A percentile compares a stretch with the other conserved stretches of the same genome.
Evolutionary conservation across 257 asterid species (phyloP).

Genomic region (Rubia yunnanensis): DNA sequence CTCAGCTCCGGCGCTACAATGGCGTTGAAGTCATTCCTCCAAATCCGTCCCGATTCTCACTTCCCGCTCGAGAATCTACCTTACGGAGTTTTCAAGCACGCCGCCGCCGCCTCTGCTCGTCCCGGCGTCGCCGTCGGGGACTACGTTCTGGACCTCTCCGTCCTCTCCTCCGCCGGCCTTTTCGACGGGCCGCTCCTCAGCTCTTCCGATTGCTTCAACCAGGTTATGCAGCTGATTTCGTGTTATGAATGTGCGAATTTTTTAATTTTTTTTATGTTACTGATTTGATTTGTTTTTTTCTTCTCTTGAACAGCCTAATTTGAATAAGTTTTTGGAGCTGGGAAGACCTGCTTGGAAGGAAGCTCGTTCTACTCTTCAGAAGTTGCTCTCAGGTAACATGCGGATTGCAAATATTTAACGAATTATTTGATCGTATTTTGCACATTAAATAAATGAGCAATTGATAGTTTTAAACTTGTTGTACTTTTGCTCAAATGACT

Average conservation of each 20-base stretch:
- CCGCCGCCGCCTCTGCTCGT: constrained; percentile 45
- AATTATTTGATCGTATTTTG: not conserved
- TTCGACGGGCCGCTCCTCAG: constrained; percentile 62
- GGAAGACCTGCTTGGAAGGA: constrained; percentile 97
- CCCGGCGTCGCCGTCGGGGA: constrained; percentile 86
- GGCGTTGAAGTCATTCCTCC: constrained; percentile 70
- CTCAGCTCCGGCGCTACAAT: constrained; percentile 10
- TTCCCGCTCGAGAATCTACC: constrained; percentile 94
- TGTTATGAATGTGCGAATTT: not conserved
- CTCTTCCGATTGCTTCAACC: constrained; percentile 65
- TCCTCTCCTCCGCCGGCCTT: constrained; percentile 58
- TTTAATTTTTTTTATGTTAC: not conserved
- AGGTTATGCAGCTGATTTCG: constrained; percentile 26
- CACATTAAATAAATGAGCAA: too few relatives aligned
- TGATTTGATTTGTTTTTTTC: not conserved
- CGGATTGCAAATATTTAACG: not conserved
- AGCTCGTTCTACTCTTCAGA: constrained; percentile 80
- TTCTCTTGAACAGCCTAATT: constrained; percentile 44
- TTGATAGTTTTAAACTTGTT: not conserved
- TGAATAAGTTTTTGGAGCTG: constrained; percentile 71
- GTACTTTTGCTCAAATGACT: too few relatives aligned
- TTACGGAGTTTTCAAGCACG: constrained; percentile 77
- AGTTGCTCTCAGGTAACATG: constrained; percentile 81
- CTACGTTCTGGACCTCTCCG: constrained; percentile 67
- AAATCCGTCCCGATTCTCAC: constrained; percentile 75